phyloP scores from a whole-genome alignment of 805 yeast genomes.

The Yamadazyma endophytica region DNA sequence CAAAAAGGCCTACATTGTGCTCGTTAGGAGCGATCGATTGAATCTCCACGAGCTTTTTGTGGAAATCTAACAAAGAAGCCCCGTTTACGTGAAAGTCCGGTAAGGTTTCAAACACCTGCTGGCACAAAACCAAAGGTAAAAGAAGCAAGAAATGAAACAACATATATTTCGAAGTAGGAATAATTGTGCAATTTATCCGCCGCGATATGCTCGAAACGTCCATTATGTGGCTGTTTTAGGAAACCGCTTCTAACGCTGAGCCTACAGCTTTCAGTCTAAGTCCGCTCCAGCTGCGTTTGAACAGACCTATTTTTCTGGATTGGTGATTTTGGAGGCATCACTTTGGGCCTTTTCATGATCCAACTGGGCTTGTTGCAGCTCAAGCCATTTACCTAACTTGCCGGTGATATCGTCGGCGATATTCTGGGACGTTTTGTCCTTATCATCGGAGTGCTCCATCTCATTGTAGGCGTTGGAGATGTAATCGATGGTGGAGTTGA shows the following conservation, averaged over 20 bases:
- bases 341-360: constrained; percentile 2
- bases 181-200: too few relatives aligned
- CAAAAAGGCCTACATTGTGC: constrained; percentile 31
- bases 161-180: neutral
- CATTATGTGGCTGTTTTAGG: too few relatives aligned
- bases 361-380: constrained; percentile 9
- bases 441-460: constrained; percentile 29
- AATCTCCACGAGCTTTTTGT: constrained; percentile 21
- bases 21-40: constrained; percentile 23
- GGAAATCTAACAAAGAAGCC: constrained; percentile 18
- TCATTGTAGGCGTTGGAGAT: constrained; percentile 20
- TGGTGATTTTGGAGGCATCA: too few relatives aligned
- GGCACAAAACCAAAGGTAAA: constrained; percentile 2
- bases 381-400: constrained; percentile 26
- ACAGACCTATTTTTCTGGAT: too few relatives aligned
- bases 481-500: constrained; percentile 23
- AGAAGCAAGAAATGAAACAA: constrained; percentile 2
- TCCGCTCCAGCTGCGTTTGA: too few relatives aligned
- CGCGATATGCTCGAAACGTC: too few relatives aligned
- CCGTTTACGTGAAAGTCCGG: constrained; percentile 4
- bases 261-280: too few relatives aligned
- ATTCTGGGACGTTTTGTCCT: constrained; percentile 28
- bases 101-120: constrained; percentile 5
- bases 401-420: constrained; percentile 30
- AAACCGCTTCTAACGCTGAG: too few relatives aligned